A percentile compares a stretch with the other conserved stretches of the same genome.
These are phyloP conservation scores for Eucalyptus lansdowneana DNA, from an alignment of 345 rosid genomes.

Conservation along the genomic window DNA sequence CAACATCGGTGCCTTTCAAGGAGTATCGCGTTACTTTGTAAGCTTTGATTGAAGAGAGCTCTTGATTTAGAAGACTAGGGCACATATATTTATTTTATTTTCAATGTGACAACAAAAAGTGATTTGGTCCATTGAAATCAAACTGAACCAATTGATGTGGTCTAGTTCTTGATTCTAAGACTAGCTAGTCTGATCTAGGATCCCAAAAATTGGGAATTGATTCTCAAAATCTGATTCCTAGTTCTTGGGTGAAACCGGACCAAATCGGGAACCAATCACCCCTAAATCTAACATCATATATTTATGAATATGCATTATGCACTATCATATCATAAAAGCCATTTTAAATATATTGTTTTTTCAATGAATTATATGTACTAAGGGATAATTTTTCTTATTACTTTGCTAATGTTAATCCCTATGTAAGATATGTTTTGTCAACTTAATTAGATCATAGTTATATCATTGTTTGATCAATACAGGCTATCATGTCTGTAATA, in stretches of 20 bases:
- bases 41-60: too few species aligned
- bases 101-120: too few species aligned
- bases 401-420: background rate
- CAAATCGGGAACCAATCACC: rapidly evolving
- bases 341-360: too few species aligned
- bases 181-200: rapidly evolving
- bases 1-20: too few species aligned
- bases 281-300: background rate
- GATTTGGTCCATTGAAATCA: too few species aligned
- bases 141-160: rapidly evolving
- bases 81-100: too few species aligned
- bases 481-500: background rate
- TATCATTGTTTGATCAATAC: background rate
- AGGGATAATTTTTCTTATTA: background rate
- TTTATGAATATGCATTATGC: background rate
- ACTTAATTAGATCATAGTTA: background rate
- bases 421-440: background rate
- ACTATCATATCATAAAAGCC: background rate
- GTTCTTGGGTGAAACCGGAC: too few species aligned
- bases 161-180: too few species aligned
- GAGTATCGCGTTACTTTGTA: too few species aligned
- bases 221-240: rapidly evolving
- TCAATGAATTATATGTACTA: background rate
- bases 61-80: too few species aligned
- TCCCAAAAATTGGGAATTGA: too few species aligned